A percentile compares a stretch with the other conserved stretches of the same genome.
Evolutionary conservation across 1,284 basidiomycete species (phyloP).

Genomic region (Coriolopsis trogii): DNA sequence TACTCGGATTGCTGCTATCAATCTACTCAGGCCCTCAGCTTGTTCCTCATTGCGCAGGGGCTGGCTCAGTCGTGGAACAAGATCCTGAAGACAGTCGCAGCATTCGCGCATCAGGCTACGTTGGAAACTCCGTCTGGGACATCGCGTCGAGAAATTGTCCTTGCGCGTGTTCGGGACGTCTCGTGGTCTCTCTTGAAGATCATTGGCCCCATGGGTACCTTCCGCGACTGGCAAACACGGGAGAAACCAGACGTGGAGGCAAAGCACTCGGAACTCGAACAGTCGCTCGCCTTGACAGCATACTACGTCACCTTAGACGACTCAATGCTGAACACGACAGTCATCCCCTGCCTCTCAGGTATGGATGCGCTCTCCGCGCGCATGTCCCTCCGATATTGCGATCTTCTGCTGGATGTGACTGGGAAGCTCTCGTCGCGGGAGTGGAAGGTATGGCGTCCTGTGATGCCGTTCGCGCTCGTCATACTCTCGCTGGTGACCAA

Average conservation of each 20-base stretch:
- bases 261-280: conserved; percentile 12
- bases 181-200: neutral
- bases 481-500: conserved; percentile 14
- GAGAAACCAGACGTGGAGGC: conserved; percentile 14
- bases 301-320: conserved; percentile 16
- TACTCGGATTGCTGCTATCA: conserved; percentile 30
- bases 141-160: neutral
- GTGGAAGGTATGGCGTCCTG: conserved; percentile 12
- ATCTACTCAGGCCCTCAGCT: conserved; percentile 29
- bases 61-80: neutral
- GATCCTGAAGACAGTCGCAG: neutral
- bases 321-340: conserved; percentile 12
- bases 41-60: conserved; percentile 3
- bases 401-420: conserved; percentile 6
- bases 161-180: conserved; percentile 4
- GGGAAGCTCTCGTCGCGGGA: conserved; percentile 6
- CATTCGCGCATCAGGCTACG: neutral
- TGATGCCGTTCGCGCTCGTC: conserved; percentile 15
- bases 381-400: conserved; percentile 15
- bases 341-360: conserved; percentile 16
- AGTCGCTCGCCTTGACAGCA: conserved; percentile 16
- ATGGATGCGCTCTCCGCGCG: conserved; percentile 14
- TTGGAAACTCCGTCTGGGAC: neutral
- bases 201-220: neutral
- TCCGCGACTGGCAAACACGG: conserved; percentile 14